Percentiles rank a stretch among this genome's conserved stretches.
Conservation (phyloP, 352 stramenopile species). For the Plasmopara viticola region DNA sequence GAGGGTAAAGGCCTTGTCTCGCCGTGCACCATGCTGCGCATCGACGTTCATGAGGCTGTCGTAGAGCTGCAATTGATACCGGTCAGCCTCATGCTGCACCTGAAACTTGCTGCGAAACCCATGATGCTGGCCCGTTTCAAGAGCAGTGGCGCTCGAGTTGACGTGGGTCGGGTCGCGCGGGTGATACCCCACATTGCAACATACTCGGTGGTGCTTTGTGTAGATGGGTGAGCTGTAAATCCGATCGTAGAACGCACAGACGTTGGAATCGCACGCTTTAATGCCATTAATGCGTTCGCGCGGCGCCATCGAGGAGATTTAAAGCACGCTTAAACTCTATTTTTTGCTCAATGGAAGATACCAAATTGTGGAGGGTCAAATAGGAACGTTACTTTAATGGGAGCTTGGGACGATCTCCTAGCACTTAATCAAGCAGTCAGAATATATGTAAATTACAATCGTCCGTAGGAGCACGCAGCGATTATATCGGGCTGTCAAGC, state of each 20-base stretch:
- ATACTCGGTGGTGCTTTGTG: slow-evolving; percentile 52
- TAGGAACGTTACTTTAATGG: no score
- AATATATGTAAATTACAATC: no score
- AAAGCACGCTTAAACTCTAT: no score
- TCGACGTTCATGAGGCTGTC: slow-evolving; percentile 42
- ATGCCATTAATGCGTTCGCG: background rate
- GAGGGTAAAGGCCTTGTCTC: slow-evolving; percentile 31
- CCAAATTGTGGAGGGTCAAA: no score
- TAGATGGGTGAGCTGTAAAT: slow-evolving; percentile 70
- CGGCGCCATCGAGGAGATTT: no score
- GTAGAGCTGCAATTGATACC: slow-evolving; percentile 56
- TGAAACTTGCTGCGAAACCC: slow-evolving; percentile 25
- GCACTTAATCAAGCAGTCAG: no score
- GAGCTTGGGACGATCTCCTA: no score
- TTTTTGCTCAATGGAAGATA: no score
- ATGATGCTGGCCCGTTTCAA: slow-evolving; percentile 2
- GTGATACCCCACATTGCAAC: slow-evolving; percentile 66
- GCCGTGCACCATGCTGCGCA: slow-evolving; percentile 16
- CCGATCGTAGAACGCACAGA: slow-evolving; percentile 71
- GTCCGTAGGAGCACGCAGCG: no score
- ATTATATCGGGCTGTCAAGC: no score
- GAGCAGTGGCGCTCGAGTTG: slow-evolving; percentile 17
- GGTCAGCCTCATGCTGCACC: slow-evolving; percentile 27
- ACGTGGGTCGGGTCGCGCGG: slow-evolving; percentile 15
- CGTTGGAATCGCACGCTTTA: slow-evolving; percentile 21